Percentiles rank a stretch among this genome's conserved stretches.
phyloP scores from a whole-genome alignment of 768 basidiomycete genomes.

The Cystobasidium ongulense region DNA sequence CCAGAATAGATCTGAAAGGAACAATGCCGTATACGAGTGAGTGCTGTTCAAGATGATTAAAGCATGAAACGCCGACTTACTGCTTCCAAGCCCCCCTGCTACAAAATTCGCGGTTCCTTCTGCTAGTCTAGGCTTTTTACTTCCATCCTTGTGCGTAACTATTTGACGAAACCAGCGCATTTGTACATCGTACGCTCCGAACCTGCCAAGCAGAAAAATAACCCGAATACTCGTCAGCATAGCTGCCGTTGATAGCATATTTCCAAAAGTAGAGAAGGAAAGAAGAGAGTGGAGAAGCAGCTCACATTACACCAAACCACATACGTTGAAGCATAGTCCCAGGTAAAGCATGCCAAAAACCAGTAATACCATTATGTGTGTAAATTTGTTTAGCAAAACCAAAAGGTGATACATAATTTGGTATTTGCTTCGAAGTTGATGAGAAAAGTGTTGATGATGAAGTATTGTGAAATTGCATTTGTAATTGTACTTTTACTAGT shows the following conservation, averaged over 20 bases:
- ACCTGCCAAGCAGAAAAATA: too few relatives aligned
- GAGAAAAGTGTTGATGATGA: conserved; percentile 23
- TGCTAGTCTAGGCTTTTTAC: conserved; percentile 38
- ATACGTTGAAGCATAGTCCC: conserved; percentile 64
- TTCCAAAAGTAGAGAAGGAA: conserved; percentile 54
- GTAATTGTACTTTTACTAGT: conserved; percentile 67
- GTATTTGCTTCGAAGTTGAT: conserved; percentile 49
- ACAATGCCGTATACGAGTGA: too few relatives aligned
- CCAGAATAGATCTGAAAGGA: conserved; percentile 59
- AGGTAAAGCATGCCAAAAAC: conserved; percentile 68
- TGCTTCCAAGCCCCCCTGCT: conserved; percentile 45
- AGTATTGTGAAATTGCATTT: conserved; percentile 52
- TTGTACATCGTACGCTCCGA: conserved; percentile 44
- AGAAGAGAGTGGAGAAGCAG: conserved; percentile 47
- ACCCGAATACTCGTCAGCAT: too few relatives aligned
- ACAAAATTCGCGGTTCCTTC: conserved; percentile 44
- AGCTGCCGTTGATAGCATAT: too few relatives aligned
- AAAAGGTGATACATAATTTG: conserved; percentile 52
- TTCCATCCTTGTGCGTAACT: conserved; percentile 59
- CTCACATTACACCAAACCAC: conserved; percentile 54
- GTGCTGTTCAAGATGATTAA: not conserved
- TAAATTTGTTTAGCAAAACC: conserved; percentile 62
- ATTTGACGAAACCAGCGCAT: conserved; percentile 45
- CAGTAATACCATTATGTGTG: conserved; percentile 55
- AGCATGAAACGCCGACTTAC: conserved; percentile 37